These are phyloP conservation scores for Acanthamoeba polyphaga DNA, from an alignment of 208 protist genomes.

Conservation along the genomic window DNA sequence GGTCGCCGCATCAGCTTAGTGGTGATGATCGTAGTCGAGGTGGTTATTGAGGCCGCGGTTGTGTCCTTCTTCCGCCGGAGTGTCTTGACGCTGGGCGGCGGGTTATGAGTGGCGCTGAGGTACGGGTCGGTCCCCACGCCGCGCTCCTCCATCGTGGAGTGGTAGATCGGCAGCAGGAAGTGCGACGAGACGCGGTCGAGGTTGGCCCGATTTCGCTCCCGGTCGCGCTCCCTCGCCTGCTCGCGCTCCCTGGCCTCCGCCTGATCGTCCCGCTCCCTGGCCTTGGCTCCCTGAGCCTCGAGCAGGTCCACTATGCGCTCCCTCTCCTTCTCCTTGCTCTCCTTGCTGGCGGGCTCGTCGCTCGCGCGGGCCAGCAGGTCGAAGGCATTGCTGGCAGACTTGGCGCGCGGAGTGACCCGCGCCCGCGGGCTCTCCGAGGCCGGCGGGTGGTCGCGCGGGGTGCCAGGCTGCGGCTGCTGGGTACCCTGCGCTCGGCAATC, in stretches of 20 bases:
- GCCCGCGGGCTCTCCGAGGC: neutral
- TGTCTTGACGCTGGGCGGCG: neutral
- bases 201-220: neutral
- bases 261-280: neutral
- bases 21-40: neutral
- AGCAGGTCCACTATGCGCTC: neutral
- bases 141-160: neutral
- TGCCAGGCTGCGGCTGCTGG: neutral
- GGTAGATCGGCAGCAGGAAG: constrained; percentile 39
- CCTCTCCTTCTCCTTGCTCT: neutral
- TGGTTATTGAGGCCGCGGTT: neutral
- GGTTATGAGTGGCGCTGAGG: neutral
- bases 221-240: neutral
- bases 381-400: neutral
- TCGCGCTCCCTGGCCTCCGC: neutral
- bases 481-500: neutral
- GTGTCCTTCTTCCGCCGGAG: neutral
- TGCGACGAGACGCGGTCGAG: neutral
- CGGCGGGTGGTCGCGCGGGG: neutral
- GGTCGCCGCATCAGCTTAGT: neutral
- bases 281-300: neutral
- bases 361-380: neutral
- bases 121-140: constrained; percentile 15
- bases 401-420: neutral
- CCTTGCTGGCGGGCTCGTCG: neutral